Conservation (phyloP, 2,329 filamentous ascomycete genomes). For the Stagonosporopsis vannaccii region DNA sequence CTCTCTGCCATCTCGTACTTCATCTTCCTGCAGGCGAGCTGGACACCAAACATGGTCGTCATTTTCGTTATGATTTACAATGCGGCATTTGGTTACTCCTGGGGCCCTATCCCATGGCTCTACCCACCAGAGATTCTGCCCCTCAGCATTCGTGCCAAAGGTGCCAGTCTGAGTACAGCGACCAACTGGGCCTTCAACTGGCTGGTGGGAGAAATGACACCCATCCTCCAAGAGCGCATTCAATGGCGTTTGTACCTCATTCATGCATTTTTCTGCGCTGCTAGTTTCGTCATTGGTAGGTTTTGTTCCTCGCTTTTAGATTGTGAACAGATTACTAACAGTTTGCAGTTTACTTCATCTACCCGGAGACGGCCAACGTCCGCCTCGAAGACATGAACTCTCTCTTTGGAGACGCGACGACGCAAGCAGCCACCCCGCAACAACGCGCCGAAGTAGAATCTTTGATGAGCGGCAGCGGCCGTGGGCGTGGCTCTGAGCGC, state of each 20-base stretch:
- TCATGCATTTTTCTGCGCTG: constrained; percentile 95
- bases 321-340: constrained; percentile 28
- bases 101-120: constrained; percentile 97
- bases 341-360: constrained; percentile 86
- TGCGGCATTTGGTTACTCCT: constrained; percentile 94
- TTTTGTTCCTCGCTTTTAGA: constrained; percentile 27
- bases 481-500: constrained; percentile 39
- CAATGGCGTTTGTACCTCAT: constrained; percentile 93
- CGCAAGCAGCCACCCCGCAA: constrained; percentile 79
- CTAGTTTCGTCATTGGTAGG: constrained; percentile 95
- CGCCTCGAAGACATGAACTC: constrained; percentile 96
- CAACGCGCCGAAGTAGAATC: constrained; percentile 82
- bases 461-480: constrained; percentile 71
- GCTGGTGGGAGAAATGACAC: constrained; percentile 94
- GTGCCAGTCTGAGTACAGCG: constrained; percentile 93
- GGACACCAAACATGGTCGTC: constrained; percentile 85
- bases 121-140: constrained; percentile 99
- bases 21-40: constrained; percentile 81
- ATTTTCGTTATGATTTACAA: constrained; percentile 99
- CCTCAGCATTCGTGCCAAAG: constrained; percentile 94
- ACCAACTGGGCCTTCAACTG: constrained; percentile 99
- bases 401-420: constrained; percentile 91
- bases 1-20: constrained; percentile 94
- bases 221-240: constrained; percentile 89
- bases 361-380: constrained; percentile 95